Evolutionary conservation across 2,329 filamentous ascomycete species (phyloP).

Genomic region (Verticillium dahliae): DNA sequence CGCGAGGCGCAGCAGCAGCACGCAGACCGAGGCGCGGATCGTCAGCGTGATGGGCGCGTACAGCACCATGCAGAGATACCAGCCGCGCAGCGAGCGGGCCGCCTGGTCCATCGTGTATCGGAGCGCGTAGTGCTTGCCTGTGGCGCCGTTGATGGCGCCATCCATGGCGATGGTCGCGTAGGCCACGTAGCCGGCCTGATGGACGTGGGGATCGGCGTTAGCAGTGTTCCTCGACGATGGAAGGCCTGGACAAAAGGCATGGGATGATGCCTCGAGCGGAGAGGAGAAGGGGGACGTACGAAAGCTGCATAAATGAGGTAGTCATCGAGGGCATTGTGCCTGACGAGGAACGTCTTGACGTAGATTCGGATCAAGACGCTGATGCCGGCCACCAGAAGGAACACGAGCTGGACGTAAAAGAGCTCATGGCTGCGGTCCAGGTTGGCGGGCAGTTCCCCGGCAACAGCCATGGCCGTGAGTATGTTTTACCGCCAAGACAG

Average conservation of each 20-base stretch:
- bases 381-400: constrained; percentile 24
- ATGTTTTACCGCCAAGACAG: no score
- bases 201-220: neutral
- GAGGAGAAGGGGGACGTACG: constrained; percentile 22
- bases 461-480: neutral
- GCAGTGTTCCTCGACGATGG: neutral
- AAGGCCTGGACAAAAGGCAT: neutral
- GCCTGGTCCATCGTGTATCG: constrained; percentile 10
- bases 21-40: constrained; percentile 29
- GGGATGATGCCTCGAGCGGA: neutral
- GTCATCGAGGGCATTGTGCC: constrained; percentile 36
- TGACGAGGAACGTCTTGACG: constrained; percentile 33
- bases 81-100: constrained; percentile 20
- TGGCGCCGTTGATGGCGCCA: constrained; percentile 20
- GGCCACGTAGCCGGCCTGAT: constrained; percentile 24
- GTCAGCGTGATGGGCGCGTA: constrained; percentile 30
- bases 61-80: constrained; percentile 29
- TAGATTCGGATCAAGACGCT: constrained; percentile 33
- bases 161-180: constrained; percentile 23
- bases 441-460: neutral
- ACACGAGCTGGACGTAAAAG: constrained; percentile 7
- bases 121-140: constrained; percentile 15
- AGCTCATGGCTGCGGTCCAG: constrained; percentile 1
- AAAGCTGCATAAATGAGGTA: constrained; percentile 36
- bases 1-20: constrained; percentile 32